Percentiles rank a stretch among this genome's conserved stretches.
Conservation (phyloP, 306 rosid genomes). For the Fragaria ananassa region DNA sequence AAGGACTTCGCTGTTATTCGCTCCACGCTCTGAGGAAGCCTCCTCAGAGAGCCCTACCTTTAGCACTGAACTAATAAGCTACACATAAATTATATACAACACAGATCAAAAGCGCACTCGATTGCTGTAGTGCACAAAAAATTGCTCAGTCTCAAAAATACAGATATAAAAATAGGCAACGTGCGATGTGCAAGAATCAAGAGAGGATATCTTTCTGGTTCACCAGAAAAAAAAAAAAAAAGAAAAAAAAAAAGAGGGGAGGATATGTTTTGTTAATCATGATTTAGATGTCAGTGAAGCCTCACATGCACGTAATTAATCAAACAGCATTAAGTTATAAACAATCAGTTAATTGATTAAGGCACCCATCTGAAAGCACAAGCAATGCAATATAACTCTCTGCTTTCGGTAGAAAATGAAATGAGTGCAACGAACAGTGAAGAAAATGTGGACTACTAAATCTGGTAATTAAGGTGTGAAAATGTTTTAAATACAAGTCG, state of each 20-base stretch:
- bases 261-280: not conserved
- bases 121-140: constrained; percentile 20
- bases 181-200: not conserved
- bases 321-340: not conserved
- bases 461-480: not conserved
- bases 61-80: constrained; percentile 2
- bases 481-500: not conserved
- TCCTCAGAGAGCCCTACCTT: not conserved
- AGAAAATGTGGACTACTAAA: not conserved
- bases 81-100: not conserved
- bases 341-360: not conserved
- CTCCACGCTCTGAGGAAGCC: constrained; percentile 22
- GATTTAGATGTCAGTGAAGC: constrained; percentile 1
- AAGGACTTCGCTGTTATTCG: constrained; percentile 14
- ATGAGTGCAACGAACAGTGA: not conserved
- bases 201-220: not conserved
- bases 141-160: not conserved
- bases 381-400: not conserved
- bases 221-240: not conserved
- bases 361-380: not conserved
- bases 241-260: not conserved
- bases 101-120: constrained; percentile 16
- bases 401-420: not conserved
- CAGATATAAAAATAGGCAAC: not conserved
- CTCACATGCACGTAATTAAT: constrained; percentile 13